phyloP scores from a whole-genome alignment of 2,329 filamentous ascomycete species.

The Diaporthe sp. region DNA sequence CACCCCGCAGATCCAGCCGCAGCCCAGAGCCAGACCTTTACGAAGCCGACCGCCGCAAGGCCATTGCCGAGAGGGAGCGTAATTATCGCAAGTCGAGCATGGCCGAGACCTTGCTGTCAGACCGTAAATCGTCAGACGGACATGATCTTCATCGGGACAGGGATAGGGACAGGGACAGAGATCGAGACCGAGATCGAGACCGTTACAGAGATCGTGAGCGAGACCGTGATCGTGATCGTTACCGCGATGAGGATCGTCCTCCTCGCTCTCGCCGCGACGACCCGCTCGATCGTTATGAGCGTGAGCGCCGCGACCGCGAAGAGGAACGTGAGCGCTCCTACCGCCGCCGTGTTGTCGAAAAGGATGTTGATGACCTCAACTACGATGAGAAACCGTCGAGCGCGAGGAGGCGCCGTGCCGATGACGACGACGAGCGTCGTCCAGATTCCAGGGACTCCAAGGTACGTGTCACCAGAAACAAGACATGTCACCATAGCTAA shows the following conservation, averaged over 20 bases:
- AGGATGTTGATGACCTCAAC: conserved; percentile 87
- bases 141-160: conserved; percentile 53
- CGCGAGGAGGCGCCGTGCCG: conserved; percentile 82
- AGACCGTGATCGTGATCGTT: conserved; percentile 50
- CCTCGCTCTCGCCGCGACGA: conserved; percentile 69
- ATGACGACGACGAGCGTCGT: conserved; percentile 74
- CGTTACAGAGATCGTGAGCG: conserved; percentile 50
- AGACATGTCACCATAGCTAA: neutral
- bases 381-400: conserved; percentile 80
- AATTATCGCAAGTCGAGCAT: conserved; percentile 86
- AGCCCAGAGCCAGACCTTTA: conserved; percentile 95
- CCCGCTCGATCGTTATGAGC: conserved; percentile 77
- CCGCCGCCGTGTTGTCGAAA: conserved; percentile 78
- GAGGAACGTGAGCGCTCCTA: conserved; percentile 91
- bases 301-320: conserved; percentile 88
- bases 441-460: conserved; percentile 76
- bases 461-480: conserved; percentile 51
- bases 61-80: conserved; percentile 92
- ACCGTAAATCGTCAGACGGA: conserved; percentile 61
- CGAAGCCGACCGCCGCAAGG: conserved; percentile 93
- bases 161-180: conserved; percentile 48
- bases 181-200: conserved; percentile 47
- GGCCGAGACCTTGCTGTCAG: conserved; percentile 71
- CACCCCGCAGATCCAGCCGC: conserved; percentile 73
- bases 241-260: conserved; percentile 61